phyloP scores from a whole-genome alignment of 257 asterid species.

The Solanum sitiens region DNA sequence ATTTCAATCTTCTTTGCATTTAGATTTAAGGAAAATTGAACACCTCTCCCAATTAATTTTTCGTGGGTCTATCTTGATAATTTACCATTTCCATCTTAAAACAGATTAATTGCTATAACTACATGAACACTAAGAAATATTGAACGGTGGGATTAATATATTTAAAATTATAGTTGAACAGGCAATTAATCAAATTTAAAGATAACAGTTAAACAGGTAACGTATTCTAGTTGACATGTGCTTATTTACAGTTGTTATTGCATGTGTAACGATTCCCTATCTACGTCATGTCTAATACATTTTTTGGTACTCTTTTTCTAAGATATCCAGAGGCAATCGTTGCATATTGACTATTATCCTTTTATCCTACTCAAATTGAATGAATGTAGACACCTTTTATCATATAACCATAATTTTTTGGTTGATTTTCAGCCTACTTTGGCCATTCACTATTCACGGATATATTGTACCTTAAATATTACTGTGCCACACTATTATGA shows the following conservation, averaged over 20 bases:
- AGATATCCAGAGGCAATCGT: neutral
- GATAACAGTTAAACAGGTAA: neutral
- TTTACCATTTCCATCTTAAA: neutral
- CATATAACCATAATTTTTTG: neutral
- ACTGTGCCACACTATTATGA: neutral
- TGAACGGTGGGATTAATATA: neutral
- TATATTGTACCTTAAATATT: neutral
- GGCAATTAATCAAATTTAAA: neutral
- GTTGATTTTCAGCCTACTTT: neutral
- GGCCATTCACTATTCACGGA: neutral
- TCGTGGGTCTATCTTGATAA: neutral
- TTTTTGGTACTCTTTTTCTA: neutral
- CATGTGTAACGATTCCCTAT: neutral
- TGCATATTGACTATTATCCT: neutral
- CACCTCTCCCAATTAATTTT: neutral
- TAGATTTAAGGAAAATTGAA: neutral
- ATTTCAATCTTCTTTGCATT: neutral
- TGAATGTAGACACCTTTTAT: neutral
- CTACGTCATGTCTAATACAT: neutral
- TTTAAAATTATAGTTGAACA: neutral
- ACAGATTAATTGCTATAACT: neutral
- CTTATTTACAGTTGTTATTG: neutral
- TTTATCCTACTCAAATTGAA: neutral
- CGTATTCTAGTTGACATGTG: neutral
- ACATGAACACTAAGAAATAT: neutral